Evolutionary conservation across 73 alveolate species (phyloP).

Genomic region (Blepharisma stoltei): DNA sequence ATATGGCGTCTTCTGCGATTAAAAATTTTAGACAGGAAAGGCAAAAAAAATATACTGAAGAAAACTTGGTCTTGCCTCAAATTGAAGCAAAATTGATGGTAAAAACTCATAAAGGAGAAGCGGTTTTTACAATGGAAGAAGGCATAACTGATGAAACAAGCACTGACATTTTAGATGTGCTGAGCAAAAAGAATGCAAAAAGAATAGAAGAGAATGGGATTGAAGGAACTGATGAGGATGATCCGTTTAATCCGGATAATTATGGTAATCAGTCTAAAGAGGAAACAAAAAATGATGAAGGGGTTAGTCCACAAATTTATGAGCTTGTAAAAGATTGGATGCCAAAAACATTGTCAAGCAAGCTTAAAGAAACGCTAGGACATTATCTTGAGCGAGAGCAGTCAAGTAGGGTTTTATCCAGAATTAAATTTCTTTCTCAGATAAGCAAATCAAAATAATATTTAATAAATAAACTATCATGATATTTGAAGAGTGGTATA

Average conservation of each 20-base stretch:
- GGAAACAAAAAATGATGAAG: not conserved
- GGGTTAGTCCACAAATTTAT: not conserved
- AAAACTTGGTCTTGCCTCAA: not conserved
- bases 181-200: not conserved
- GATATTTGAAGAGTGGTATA: too few species aligned
- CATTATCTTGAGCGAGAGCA: not conserved
- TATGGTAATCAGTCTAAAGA: not conserved
- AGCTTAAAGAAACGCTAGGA: not conserved
- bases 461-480: too few species aligned
- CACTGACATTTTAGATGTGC: not conserved
- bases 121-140: not conserved
- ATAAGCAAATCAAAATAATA: too few species aligned
- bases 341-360: not conserved
- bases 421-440: not conserved
- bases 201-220: not conserved
- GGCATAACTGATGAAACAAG: not conserved
- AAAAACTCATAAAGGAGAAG: slow-evolving; percentile 12
- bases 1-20: slow-evolving; percentile 15
- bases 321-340: slow-evolving; percentile 21
- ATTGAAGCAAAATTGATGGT: not conserved
- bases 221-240: not conserved
- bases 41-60: slow-evolving; percentile 10
- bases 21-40: slow-evolving; percentile 21
- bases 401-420: not conserved
- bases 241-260: not conserved